Base-by-base conservation (phyloP, 352 stramenopile species). In the Globisporangium alternatum region DNA sequence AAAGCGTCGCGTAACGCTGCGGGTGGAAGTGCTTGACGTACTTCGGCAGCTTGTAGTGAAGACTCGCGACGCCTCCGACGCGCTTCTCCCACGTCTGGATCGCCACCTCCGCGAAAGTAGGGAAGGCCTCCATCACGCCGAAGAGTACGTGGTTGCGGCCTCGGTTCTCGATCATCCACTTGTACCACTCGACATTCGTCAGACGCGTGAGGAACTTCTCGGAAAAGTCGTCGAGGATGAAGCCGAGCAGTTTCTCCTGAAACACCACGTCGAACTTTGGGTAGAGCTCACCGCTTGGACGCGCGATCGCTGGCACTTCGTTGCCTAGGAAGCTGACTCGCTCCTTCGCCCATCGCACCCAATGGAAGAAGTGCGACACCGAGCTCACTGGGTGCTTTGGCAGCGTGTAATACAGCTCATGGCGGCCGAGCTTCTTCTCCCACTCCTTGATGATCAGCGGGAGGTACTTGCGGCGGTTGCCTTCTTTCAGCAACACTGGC, bases 1-100 rank as follows among this genome's bases (percentile, higher is more conserved):
- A 98, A 5, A 99, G 75, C 55, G 97, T 99, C 21, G 96, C 94
- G 72, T 96, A 98, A 12, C 97, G 88, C 82, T 99, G 98, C 48
- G 87, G 87, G 44, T 93, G 73, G 64, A 91, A 93, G 69, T 94
- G 81, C 56, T 86, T 79, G 28, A 86, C 73, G 61, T 84, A 89
- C 58, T 71, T 67, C 2, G 87, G 87, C 39, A 93, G 37, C 45
- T 63, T 81, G 72, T 93, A 95, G 51, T 79, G 71, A 25, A 88
- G 66, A 3, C 53, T 51, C 10, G 63, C 8, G 13, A 51, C 37
- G 28, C 62, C 68, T 7, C 68, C 69, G 0, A 89, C 78, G 30
- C 67, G 82, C 19, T 63, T 54, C 35, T 95, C 86, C 86, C 86
- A 95, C 21, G 82, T 76, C 21, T 75, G 74, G 66, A 95, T 93